Base-by-base conservation (phyloP, 1,139 yeast genomes). In the Kodamaea suecica region DNA sequence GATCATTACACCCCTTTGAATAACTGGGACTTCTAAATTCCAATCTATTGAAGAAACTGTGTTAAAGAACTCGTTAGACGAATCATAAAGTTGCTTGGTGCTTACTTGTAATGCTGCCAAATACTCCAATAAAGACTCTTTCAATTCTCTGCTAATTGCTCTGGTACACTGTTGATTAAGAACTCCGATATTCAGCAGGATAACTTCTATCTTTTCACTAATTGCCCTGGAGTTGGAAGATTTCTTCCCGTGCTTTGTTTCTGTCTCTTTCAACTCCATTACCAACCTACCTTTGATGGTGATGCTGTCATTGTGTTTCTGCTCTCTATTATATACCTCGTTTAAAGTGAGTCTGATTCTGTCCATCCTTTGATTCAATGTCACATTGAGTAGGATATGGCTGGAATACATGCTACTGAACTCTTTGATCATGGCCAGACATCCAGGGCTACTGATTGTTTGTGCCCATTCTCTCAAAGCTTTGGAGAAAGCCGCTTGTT, bases 321-420 rank as follows among this genome's bases (percentile, higher is more conserved):
- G 61, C 51, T 78, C 84, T 40, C 83, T 60, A 40, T 73, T 73
- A 31, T 67, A 57, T 2, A 78, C 75, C 36, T 66, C 67, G 4
- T 55, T 52, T 32, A 78, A 53, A 38, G 70, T 71, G 13, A 63
- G 48, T 35, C 62, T 65, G 27, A 75, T 52, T 34, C 53, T 59
- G 29, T 69, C 75, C 38, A 70, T 53, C 42, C 61, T 68, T 35
- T 72, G 68, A 17, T 61, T 52, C 24, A 61, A 35, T 12, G 55
- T 53, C 9, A 59, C 61, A 26, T 53, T 54, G n/a, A 59, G 43
- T 10, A 56, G 55, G 12, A 58, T 46, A 40, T 73, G 73, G n/a
- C 52, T 38, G 13, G 59, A 61, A 3, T 72, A 45, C 8, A 73
- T 50, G 24, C 55, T 52, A 25, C 63, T 57, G 37, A 68, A 70